These are phyloP conservation scores for Rhizopogon roseolus DNA, from an alignment of 768 basidiomycete species.

Conservation along the genomic window DNA sequence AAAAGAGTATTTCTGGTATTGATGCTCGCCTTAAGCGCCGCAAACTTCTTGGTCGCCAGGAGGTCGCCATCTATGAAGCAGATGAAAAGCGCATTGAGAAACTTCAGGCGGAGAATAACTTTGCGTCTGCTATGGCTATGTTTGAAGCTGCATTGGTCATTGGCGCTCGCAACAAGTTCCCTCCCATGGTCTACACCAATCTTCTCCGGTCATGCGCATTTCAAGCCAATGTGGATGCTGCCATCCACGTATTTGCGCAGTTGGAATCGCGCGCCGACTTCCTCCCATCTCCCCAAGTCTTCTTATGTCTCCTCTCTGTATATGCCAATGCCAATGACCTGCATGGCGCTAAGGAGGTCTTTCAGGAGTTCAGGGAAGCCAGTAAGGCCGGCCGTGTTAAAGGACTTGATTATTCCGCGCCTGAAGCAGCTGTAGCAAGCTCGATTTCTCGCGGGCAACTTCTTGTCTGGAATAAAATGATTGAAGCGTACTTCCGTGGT, in stretches of 20 bases:
- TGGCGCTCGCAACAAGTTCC: constrained; percentile 24
- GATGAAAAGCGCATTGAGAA: constrained; percentile 32
- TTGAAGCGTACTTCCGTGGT: constrained; percentile 64
- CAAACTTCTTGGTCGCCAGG: constrained; percentile 22
- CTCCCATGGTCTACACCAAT: constrained; percentile 37
- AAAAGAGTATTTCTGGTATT: constrained; percentile 36
- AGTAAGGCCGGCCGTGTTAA: constrained; percentile 33
- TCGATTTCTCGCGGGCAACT: constrained; percentile 34
- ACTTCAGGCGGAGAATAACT: constrained; percentile 63
- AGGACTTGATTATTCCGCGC: constrained; percentile 13
- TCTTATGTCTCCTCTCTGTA: constrained; percentile 51
- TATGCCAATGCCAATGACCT: constrained; percentile 52
- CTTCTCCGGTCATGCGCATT: constrained; percentile 61
- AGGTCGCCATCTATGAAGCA: constrained; percentile 6
- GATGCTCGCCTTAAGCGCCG: constrained; percentile 37
- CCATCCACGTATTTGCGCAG: constrained; percentile 61
- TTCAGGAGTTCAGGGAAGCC: constrained; percentile 50
- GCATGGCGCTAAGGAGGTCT: constrained; percentile 51
- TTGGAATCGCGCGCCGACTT: constrained; percentile 41
- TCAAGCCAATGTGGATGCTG: constrained; percentile 52
- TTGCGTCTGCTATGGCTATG: constrained; percentile 63
- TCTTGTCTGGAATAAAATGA: constrained; percentile 70
- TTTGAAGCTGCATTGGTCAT: constrained; percentile 55
- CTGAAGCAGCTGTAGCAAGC: constrained; percentile 5
- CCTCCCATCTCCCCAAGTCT: constrained; percentile 34